These are phyloP conservation scores for Xylariaceae sp. DNA, from an alignment of 2,329 filamentous ascomycete genomes.

Conservation along the genomic window DNA sequence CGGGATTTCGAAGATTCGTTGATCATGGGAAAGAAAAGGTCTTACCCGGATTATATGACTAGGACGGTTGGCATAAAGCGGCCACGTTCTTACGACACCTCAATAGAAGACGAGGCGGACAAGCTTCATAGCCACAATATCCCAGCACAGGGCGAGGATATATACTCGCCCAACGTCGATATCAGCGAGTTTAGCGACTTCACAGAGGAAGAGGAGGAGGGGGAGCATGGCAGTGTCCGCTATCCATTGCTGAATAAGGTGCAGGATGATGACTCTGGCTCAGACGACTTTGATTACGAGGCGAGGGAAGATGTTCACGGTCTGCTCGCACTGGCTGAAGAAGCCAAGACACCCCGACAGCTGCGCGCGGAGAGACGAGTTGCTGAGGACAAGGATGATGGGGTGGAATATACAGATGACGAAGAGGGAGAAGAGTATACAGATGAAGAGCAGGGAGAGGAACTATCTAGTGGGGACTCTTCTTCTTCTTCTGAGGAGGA, in stretches of 20 bases:
- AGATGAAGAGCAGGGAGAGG: no score
- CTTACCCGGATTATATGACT: not conserved
- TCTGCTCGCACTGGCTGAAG: not conserved
- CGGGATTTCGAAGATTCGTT: not conserved
- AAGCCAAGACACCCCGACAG: not conserved
- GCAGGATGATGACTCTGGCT: not conserved
- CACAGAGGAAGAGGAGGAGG: not conserved
- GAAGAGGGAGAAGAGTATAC: no score
- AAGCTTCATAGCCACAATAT: no score
- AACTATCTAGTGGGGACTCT: no score
- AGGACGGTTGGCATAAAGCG: not conserved
- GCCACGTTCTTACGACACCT: not conserved
- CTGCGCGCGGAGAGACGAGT: slow-evolving; percentile 8
- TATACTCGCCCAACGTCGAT: slow-evolving; percentile 13
- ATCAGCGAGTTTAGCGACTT: slow-evolving; percentile 13
- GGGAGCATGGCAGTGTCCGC: not conserved
- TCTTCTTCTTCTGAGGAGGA: no score
- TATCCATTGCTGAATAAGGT: not conserved
- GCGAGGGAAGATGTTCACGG: not conserved
- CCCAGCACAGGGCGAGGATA: no score
- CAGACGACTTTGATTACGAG: no score
- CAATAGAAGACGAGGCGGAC: not conserved
- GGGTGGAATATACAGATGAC: not conserved
- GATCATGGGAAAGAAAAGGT: slow-evolving; percentile 16
- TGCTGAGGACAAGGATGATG: not conserved